A percentile compares a stretch with the other conserved stretches of the same genome.
phyloP scores from a whole-genome alignment of 768 basidiomycete genomes.

The Gymnopilus junonius region DNA sequence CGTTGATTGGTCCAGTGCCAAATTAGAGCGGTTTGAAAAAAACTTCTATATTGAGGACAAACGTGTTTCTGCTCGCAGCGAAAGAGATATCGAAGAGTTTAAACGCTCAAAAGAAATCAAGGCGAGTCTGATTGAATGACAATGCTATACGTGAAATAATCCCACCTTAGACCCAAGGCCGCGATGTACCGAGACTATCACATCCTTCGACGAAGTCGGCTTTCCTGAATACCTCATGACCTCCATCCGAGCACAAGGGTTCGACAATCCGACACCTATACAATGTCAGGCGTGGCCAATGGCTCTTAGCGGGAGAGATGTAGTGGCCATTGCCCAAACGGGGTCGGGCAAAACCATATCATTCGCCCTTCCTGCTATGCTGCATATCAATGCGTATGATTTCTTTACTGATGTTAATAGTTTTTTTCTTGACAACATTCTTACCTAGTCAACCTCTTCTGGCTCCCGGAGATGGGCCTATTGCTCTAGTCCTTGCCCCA shows the following conservation, averaged over 20 bases:
- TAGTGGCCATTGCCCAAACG: slow-evolving; percentile 97
- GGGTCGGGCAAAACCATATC: slow-evolving; percentile 99
- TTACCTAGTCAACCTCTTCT: slow-evolving; percentile 85
- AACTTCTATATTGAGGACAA: slow-evolving; percentile 97
- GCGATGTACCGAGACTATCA: slow-evolving; percentile 84
- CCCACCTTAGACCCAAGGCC: slow-evolving; percentile 78
- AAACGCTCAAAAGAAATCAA: slow-evolving; percentile 85
- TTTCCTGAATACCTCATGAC: slow-evolving; percentile 97
- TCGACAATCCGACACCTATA: slow-evolving; percentile 88
- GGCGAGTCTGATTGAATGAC: slow-evolving; percentile 40
- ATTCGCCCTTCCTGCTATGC: slow-evolving; percentile 98
- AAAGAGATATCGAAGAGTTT: slow-evolving; percentile 91
- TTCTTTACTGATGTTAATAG: neutral
- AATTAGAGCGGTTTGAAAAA: slow-evolving; percentile 91
- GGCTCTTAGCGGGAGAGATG: slow-evolving; percentile 92
- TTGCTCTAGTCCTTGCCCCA: slow-evolving; percentile 94
- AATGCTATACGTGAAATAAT: neutral
- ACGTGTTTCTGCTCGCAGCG: slow-evolving; percentile 73
- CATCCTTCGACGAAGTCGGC: slow-evolving; percentile 90
- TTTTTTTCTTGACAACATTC: neutral
- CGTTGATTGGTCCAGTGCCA: slow-evolving; percentile 82
- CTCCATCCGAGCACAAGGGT: slow-evolving; percentile 94
- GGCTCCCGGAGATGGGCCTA: slow-evolving; percentile 94
- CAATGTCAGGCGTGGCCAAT: slow-evolving; percentile 99
- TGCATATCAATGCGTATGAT: slow-evolving; percentile 97